A percentile compares a stretch with the other conserved stretches of the same genome.
Evolutionary conservation across 1,284 basidiomycete genomes (phyloP).

Genomic region (Rugosomyces carneus): DNA sequence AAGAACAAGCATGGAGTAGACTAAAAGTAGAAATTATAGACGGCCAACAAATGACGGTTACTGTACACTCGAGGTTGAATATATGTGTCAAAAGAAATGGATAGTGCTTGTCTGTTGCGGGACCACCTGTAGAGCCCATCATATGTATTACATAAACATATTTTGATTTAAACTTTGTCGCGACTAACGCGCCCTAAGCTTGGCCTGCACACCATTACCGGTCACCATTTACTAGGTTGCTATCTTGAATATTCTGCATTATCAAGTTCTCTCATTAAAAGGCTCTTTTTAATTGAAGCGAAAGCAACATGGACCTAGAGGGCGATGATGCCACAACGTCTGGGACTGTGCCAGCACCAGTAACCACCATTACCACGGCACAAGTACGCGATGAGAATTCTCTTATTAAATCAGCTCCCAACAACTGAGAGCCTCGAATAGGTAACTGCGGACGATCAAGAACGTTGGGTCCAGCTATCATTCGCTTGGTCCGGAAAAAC

Average conservation of each 20-base stretch:
- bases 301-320: slow-evolving; percentile 2
- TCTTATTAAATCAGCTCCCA: not conserved
- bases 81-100: too few species aligned
- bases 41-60: too few species aligned
- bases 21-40: too few species aligned
- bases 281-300: too few species aligned
- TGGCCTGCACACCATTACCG: not conserved
- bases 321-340: slow-evolving; percentile 1
- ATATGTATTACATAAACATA: not conserved
- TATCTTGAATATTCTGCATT: not conserved
- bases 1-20: too few species aligned
- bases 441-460: slow-evolving; percentile 16
- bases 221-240: not conserved
- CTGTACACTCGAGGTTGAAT: too few species aligned
- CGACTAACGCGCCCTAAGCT: not conserved
- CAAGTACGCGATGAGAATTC: slow-evolving; percentile 2
- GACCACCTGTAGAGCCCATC: too few species aligned
- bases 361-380: slow-evolving; percentile 2
- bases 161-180: slow-evolving; percentile 2
- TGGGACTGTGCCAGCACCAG: not conserved
- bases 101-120: too few species aligned
- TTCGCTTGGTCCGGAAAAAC: slow-evolving; percentile 63
- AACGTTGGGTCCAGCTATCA: slow-evolving; percentile 52
- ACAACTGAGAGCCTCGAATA: not conserved
- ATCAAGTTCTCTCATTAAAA: too few species aligned